Conservation (phyloP, 371 early-diverging fungal species). For the Funneliformis caledonium region DNA sequence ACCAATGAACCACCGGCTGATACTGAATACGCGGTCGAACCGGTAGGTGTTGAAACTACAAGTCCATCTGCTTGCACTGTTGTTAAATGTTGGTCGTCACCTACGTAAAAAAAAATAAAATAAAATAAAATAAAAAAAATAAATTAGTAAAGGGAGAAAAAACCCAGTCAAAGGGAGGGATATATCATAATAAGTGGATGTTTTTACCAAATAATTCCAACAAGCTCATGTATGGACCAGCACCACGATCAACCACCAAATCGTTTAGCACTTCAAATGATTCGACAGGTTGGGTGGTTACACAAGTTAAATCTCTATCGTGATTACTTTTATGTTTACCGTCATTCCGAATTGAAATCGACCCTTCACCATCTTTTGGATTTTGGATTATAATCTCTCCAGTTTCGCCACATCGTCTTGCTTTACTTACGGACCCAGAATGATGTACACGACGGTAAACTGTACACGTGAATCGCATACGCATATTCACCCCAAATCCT, state of each 20-base stretch:
- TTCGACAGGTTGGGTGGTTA: constrained; percentile 42
- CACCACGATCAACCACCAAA: constrained; percentile 86
- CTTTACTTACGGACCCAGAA: constrained; percentile 30
- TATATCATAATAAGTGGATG: not conserved
- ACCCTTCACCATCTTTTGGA: not conserved
- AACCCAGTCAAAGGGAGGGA: too few relatives aligned
- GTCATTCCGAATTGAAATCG: not conserved
- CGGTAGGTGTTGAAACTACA: constrained; percentile 92
- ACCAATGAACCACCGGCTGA: constrained; percentile 92
- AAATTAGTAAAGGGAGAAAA: not conserved
- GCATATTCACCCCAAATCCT: constrained; percentile 82
- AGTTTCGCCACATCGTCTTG: constrained; percentile 40
- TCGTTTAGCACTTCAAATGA: constrained; percentile 76
- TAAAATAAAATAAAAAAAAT: too few relatives aligned
- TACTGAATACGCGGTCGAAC: constrained; percentile 93
- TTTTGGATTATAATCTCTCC: constrained; percentile 40
- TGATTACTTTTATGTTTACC: constrained; percentile 11
- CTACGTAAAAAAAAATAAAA: not conserved
- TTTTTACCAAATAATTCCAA: constrained; percentile 86
- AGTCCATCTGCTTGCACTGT: constrained; percentile 91
- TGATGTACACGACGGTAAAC: constrained; percentile 67
- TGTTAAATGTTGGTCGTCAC: constrained; percentile 79
- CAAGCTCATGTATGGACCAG: constrained; percentile 84
- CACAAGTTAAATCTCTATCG: constrained; percentile 31
- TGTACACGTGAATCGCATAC: constrained; percentile 88